phyloP scores from a whole-genome alignment of 108 stramenopile species.

The Nitzschia palea region DNA sequence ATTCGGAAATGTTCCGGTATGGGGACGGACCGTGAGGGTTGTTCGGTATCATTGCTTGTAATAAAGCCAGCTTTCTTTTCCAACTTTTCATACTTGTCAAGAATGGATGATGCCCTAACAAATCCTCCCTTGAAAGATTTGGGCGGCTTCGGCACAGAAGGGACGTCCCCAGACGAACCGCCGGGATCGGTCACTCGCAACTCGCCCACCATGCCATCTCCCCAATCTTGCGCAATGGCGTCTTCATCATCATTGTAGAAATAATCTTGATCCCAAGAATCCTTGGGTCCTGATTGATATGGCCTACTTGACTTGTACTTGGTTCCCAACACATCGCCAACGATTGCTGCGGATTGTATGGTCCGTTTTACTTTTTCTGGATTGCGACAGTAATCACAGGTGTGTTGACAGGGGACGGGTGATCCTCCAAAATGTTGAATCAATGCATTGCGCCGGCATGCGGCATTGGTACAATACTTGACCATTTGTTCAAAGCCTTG shows the following conservation, averaged over 20 bases:
- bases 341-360: constrained; percentile 31
- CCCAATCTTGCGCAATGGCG: constrained; percentile 32
- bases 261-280: constrained; percentile 47
- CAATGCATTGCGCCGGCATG: constrained; percentile 71
- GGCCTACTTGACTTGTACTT: constrained; percentile 3
- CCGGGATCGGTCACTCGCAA: constrained; percentile 20
- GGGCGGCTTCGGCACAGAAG: neutral
- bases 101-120: constrained; percentile 46
- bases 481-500: constrained; percentile 68
- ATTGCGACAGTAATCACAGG: constrained; percentile 78
- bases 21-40: constrained; percentile 16
- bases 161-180: neutral
- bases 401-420: constrained; percentile 50
- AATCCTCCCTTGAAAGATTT: constrained; percentile 32
- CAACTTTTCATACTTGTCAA: constrained; percentile 53
- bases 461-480: constrained; percentile 58
- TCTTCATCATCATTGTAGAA: constrained; percentile 26
- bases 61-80: neutral
- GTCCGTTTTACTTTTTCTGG: constrained; percentile 47
- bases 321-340: constrained; percentile 15
- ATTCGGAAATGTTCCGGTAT: constrained; percentile 60
- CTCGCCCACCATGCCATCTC: constrained; percentile 32
- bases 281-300: constrained; percentile 30
- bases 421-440: constrained; percentile 80
- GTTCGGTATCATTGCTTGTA: constrained; percentile 14